phyloP scores from a whole-genome alignment of 192 early-diverging fungal genomes.

The Hyaloraphidium curvatum region DNA sequence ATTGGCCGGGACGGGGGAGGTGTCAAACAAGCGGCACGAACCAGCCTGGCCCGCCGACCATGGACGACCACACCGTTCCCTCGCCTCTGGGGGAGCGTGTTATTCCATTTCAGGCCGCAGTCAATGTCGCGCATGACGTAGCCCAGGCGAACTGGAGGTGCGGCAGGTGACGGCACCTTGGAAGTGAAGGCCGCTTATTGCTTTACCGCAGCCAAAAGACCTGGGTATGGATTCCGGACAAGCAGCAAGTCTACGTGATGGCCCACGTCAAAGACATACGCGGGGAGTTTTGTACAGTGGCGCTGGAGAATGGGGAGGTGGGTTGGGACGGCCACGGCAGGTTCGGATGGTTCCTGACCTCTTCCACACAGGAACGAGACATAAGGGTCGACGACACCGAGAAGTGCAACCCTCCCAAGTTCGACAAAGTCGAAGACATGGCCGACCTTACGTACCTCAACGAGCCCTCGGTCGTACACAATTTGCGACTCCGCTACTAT shows the following conservation, averaged over 20 bases:
- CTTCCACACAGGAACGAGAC: conserved; percentile 29
- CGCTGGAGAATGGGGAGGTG: background rate
- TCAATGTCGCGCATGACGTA: background rate
- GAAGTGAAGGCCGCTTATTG: background rate
- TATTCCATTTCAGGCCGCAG: background rate
- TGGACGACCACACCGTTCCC: too few species aligned
- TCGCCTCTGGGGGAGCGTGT: too few species aligned
- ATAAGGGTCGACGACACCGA: conserved; percentile 66
- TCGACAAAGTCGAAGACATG: conserved; percentile 98
- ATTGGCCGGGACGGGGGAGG: too few species aligned
- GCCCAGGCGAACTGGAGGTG: conserved; percentile 3
- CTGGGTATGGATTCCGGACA: conserved; percentile 94
- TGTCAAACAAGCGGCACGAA: too few species aligned
- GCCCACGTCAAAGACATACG: conserved; percentile 61
- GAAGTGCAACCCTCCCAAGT: conserved; percentile 99
- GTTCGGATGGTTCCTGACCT: background rate
- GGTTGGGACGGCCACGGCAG: background rate
- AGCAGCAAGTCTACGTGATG: conserved; percentile 69
- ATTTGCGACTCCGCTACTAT: conserved; percentile 74
- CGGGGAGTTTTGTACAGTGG: conserved; percentile 20
- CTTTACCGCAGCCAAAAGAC: conserved; percentile 45
- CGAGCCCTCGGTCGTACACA: conserved; percentile 96
- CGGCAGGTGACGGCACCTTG: background rate
- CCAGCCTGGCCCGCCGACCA: too few species aligned
- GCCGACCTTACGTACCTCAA: conserved; percentile 91